phyloP scores from a whole-genome alignment of 2,329 filamentous ascomycete species.

The Zymoseptoria passerinii region DNA sequence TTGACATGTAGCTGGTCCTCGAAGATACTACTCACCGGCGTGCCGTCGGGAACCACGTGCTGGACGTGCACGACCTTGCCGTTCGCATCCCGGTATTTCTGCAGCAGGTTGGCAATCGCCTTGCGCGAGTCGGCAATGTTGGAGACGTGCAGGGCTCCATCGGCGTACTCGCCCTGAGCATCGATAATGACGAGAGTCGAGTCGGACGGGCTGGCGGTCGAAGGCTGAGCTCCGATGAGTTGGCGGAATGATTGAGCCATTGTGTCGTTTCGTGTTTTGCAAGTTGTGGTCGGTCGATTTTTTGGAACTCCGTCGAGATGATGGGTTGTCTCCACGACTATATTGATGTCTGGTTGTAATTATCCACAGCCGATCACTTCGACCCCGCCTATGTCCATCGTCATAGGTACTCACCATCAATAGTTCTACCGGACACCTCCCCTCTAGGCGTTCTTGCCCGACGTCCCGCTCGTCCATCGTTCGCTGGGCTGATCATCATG shows the following conservation, averaged over 20 bases:
- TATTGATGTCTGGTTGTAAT: too few species aligned
- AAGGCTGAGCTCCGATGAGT: slow-evolving; percentile 47
- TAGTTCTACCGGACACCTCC: not conserved
- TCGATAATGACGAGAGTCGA: slow-evolving; percentile 60
- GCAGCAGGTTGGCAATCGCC: slow-evolving; percentile 49
- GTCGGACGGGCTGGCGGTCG: slow-evolving; percentile 50
- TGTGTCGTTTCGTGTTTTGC: not conserved
- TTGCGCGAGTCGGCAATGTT: slow-evolving; percentile 48
- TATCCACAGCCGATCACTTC: not conserved
- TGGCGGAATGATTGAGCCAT: slow-evolving; percentile 39
- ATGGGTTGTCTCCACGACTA: too few species aligned
- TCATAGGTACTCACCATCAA: not conserved
- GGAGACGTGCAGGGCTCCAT: slow-evolving; percentile 49
- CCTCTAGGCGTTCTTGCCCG: not conserved
- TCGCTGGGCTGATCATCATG: slow-evolving; percentile 13
- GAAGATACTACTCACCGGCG: too few species aligned
- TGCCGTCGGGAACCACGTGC: slow-evolving; percentile 51
- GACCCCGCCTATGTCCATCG: not conserved
- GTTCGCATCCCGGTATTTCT: slow-evolving; percentile 49
- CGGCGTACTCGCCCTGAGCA: slow-evolving; percentile 61
- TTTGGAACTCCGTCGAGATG: too few species aligned
- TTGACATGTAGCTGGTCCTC: too few species aligned
- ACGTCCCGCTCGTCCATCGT: not conserved
- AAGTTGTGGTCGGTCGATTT: too few species aligned
- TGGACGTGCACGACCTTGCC: slow-evolving; percentile 54